Conservation (phyloP, 2,329 filamentous ascomycete genomes). For the Hymenoscyphus linearis region DNA sequence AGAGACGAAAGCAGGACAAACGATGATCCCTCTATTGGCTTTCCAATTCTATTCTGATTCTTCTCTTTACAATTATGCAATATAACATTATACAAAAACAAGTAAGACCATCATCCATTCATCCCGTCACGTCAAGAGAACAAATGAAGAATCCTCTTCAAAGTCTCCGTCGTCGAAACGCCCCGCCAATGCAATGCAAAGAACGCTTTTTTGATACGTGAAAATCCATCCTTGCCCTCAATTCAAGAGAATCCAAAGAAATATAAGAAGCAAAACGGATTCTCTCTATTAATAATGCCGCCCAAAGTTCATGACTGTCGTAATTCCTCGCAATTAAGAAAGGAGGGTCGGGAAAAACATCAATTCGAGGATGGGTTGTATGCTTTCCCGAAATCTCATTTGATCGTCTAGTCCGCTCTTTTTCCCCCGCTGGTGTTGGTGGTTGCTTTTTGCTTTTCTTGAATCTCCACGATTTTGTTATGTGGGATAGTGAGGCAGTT, state of each 20-base stretch:
- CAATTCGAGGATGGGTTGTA: background rate
- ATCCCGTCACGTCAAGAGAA: background rate
- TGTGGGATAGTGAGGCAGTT: slow-evolving; percentile 83
- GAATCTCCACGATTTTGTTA: slow-evolving; percentile 39
- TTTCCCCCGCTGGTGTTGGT: slow-evolving; percentile 27
- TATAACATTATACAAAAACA: slow-evolving; percentile 1
- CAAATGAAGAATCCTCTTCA: background rate
- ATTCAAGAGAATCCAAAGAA: background rate
- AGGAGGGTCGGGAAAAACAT: background rate
- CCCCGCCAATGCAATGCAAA: background rate
- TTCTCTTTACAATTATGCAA: background rate
- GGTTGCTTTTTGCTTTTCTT: slow-evolving; percentile 22
- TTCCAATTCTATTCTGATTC: background rate
- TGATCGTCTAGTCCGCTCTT: slow-evolving; percentile 21
- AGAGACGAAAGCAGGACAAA: background rate
- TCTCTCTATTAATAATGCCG: background rate
- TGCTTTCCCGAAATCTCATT: background rate
- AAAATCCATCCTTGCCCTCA: background rate
- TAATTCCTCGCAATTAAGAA: background rate
- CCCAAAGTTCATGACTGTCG: background rate
- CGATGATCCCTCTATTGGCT: background rate
- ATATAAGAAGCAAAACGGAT: background rate
- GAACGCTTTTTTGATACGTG: background rate
- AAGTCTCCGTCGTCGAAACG: background rate
- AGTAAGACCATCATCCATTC: background rate